These are phyloP conservation scores for Periconia digitata DNA, from an alignment of 2,329 filamentous ascomycete species.

Conservation along the genomic window DNA sequence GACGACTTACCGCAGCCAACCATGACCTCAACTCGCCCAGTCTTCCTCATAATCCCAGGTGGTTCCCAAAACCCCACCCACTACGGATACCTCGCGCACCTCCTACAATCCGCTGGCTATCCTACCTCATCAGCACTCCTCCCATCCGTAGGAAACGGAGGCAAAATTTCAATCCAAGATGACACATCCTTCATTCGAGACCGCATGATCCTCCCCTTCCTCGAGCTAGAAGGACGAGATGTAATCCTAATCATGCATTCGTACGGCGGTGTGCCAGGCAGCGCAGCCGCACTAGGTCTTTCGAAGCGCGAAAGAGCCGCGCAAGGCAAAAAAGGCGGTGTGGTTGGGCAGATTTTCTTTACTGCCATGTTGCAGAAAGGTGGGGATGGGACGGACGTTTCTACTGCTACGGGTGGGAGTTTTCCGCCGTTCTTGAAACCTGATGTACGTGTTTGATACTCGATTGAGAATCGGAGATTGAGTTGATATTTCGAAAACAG, in stretches of 20 bases:
- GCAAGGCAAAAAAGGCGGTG: conserved; percentile 15
- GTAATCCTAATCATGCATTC: conserved; percentile 20
- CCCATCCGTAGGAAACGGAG: conserved; percentile 17
- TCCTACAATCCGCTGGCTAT: conserved; percentile 28
- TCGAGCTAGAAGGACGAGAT: conserved; percentile 20
- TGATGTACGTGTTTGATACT: conserved; percentile 22
- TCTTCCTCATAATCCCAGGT: conserved; percentile 39
- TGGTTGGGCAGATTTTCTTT: conserved; percentile 21
- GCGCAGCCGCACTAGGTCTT: conserved; percentile 14
- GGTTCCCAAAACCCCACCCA: conserved; percentile 32
- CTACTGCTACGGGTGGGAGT: conserved; percentile 14
- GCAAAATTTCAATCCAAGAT: conserved; percentile 10
- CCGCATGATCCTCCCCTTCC: conserved; percentile 14
- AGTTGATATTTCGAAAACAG: conserved; percentile 1
- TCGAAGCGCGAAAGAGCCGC: conserved; percentile 11
- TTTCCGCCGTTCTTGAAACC: conserved; percentile 20
- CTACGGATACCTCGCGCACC: conserved; percentile 26
- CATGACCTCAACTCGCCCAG: conserved; percentile 22
- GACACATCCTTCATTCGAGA: conserved; percentile 13
- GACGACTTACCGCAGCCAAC: too few relatives aligned
- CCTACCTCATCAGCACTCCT: conserved; percentile 22
- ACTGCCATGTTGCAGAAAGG: conserved; percentile 13
- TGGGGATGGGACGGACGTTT: conserved; percentile 7
- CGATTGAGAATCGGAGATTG: too few relatives aligned
- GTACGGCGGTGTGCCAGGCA: conserved; percentile 16